phyloP scores from a whole-genome alignment of 441 rosid species.

The Metrosideros polymorpha region DNA sequence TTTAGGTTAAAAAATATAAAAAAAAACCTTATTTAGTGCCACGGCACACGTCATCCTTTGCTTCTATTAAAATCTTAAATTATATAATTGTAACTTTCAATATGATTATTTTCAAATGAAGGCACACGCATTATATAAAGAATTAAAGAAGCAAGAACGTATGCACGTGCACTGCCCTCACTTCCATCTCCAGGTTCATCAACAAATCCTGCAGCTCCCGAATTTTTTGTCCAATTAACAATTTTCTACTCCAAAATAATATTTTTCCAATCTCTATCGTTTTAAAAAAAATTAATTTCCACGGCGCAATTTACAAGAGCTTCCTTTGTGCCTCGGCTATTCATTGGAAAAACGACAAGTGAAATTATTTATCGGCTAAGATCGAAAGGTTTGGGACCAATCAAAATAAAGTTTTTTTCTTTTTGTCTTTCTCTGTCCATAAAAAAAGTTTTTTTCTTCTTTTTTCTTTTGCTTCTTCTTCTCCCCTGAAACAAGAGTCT shows the following conservation, averaged over 20 bases:
- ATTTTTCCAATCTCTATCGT: not conserved
- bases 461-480: not conserved
- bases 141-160: not conserved
- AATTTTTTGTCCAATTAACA: not conserved
- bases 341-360: not conserved
- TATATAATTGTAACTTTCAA: not conserved
- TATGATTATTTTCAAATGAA: not conserved
- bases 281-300: not conserved
- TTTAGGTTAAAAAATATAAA: not conserved
- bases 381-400: not conserved
- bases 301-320: not conserved
- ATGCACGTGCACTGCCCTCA: not conserved
- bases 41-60: not conserved
- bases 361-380: not conserved
- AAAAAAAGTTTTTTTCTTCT: not conserved
- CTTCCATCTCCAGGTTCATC: not conserved
- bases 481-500: not conserved
- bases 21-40: not conserved
- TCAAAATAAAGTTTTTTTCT: not conserved
- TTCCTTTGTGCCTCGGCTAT: not conserved
- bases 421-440: not conserved
- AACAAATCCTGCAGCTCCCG: not conserved
- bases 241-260: not conserved
- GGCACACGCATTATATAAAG: not conserved
- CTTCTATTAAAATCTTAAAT: not conserved